phyloP scores from a whole-genome alignment of 2,329 filamentous ascomycete genomes.

The Septoria linicola region DNA sequence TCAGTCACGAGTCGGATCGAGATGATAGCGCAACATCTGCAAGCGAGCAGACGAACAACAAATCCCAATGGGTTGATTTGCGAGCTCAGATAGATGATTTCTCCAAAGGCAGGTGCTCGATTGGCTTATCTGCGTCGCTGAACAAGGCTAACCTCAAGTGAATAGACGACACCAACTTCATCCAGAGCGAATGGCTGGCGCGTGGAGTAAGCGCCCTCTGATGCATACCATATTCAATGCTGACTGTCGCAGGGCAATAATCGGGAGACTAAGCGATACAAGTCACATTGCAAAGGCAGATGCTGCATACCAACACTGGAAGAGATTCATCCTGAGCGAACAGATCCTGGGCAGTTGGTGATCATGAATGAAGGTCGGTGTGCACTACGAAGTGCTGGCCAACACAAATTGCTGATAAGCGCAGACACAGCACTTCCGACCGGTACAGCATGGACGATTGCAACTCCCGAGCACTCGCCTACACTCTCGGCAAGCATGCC shows the following conservation, averaged over 20 bases:
- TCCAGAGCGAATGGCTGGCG: slow-evolving; percentile 24
- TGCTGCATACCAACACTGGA: slow-evolving; percentile 24
- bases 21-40: slow-evolving; percentile 11
- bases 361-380: slow-evolving; percentile 13
- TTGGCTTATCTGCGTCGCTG: background rate
- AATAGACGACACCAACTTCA: slow-evolving; percentile 19
- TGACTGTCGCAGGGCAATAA: slow-evolving; percentile 17
- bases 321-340: slow-evolving; percentile 19
- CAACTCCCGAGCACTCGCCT: background rate
- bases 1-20: slow-evolving; percentile 26
- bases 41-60: background rate
- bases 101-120: slow-evolving; percentile 18
- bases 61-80: slow-evolving; percentile 21
- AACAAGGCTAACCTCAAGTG: background rate
- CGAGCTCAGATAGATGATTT: slow-evolving; percentile 21
- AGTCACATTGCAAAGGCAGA: slow-evolving; percentile 21
- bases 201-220: slow-evolving; percentile 12
- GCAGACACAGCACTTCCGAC: background rate
- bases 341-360: slow-evolving; percentile 18
- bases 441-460: slow-evolving; percentile 9
- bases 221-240: background rate
- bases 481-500: too few species aligned
- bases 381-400: background rate
- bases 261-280: slow-evolving; percentile 18
- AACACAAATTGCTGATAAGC: background rate